Conservation (phyloP, 2,329 filamentous ascomycete species). For the Alternaria metachromatica region DNA sequence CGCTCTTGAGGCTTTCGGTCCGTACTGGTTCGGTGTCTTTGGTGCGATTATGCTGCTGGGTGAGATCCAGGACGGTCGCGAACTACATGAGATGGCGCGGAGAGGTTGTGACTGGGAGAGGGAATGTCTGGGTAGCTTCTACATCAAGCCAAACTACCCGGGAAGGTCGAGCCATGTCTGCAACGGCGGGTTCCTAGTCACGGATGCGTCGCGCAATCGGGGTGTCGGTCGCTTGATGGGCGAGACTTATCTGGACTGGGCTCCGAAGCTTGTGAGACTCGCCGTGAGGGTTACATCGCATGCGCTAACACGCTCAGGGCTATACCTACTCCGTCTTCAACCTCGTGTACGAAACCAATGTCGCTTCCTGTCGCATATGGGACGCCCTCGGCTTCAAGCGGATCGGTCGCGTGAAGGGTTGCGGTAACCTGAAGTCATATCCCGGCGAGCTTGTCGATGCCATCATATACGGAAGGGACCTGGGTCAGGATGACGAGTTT, state of each 20-base stretch:
- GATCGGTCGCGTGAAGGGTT: constrained; percentile 75
- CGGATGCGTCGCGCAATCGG: constrained; percentile 55
- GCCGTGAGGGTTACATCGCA: not conserved
- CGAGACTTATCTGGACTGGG: constrained; percentile 60
- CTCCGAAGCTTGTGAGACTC: constrained; percentile 54
- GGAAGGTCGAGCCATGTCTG: constrained; percentile 90
- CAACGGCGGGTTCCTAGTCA: constrained; percentile 64
- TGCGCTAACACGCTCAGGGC: constrained; percentile 56
- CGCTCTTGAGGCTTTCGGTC: constrained; percentile 74
- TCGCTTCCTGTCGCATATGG: constrained; percentile 89
- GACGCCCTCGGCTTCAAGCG: constrained; percentile 91
- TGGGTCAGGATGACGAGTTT: constrained; percentile 74
- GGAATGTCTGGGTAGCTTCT: constrained; percentile 87
- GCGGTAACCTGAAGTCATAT: constrained; percentile 57
- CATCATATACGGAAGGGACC: constrained; percentile 67
- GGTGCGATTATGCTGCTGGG: constrained; percentile 87
- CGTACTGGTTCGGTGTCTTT: constrained; percentile 92
- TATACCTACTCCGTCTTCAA: constrained; percentile 96
- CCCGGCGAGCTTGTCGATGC: constrained; percentile 56
- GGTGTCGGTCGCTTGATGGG: constrained; percentile 61
- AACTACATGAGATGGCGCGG: constrained; percentile 54
- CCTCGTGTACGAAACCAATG: constrained; percentile 91
- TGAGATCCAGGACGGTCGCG: constrained; percentile 65
- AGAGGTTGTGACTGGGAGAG: constrained; percentile 72
- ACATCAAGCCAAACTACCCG: constrained; percentile 93